These are phyloP conservation scores for Podila epigama DNA, from an alignment of 192 early-diverging fungal genomes.

Conservation along the genomic window DNA sequence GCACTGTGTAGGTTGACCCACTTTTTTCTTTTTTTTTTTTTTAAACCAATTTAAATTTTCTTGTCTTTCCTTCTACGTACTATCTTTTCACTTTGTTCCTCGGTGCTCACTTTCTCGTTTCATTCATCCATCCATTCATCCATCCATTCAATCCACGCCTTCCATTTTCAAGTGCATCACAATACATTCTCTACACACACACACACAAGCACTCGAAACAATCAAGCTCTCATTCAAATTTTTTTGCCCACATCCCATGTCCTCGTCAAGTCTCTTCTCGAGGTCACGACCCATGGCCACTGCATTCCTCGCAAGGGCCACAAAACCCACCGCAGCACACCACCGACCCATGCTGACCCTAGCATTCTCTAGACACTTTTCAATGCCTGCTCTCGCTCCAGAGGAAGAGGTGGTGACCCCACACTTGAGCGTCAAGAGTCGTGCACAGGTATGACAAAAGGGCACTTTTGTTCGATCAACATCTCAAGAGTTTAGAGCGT, in stretches of 20 bases:
- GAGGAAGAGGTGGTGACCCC: constrained; percentile 8
- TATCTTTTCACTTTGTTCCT: background rate
- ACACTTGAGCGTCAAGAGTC: constrained; percentile 3
- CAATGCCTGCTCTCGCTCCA: constrained; percentile 21
- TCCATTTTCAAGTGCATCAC: background rate
- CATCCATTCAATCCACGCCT: background rate
- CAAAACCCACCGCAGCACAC: background rate
- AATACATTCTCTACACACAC: no score
- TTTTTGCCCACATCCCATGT: no score
- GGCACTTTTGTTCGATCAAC: background rate
- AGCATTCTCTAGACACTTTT: no score
- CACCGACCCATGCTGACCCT: background rate
- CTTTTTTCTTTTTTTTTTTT: background rate
- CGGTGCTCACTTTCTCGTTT: background rate
- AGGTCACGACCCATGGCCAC: constrained; percentile 7
- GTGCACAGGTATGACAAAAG: constrained; percentile 12
- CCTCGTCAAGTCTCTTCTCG: constrained; percentile 4
- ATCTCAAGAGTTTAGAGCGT: no score
- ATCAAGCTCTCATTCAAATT: no score
- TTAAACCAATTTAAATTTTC: background rate
- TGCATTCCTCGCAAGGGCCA: background rate
- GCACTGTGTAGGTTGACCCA: background rate
- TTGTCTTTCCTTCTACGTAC: background rate
- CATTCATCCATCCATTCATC: no score
- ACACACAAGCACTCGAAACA: no score